Percentiles rank a stretch among this genome's conserved stretches.
These are phyloP conservation scores for Theobroma cacao DNA, from an alignment of 345 rosid species.

Conservation along the genomic window DNA sequence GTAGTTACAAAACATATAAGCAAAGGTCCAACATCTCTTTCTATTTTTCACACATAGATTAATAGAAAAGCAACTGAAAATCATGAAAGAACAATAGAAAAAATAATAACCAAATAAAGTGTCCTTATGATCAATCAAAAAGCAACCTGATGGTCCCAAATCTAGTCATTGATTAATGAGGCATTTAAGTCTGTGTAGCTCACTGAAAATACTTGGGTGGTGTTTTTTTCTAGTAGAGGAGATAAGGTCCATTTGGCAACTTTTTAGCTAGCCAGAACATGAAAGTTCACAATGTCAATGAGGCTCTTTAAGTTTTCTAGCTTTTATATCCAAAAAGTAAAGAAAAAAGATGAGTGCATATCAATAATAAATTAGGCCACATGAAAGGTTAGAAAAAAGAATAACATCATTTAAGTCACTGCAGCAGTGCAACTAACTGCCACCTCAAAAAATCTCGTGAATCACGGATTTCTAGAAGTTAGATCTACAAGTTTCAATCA, in stretches of 20 bases:
- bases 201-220: slow-evolving; percentile 1
- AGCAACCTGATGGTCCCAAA: neutral
- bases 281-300: slow-evolving; percentile 8
- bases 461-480: slow-evolving; percentile 35
- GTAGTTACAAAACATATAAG: neutral
- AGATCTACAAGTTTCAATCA: slow-evolving; percentile 25
- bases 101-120: neutral
- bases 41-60: neutral
- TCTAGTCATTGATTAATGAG: neutral
- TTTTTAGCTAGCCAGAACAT: slow-evolving; percentile 16
- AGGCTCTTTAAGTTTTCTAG: slow-evolving; percentile 17
- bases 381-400: slow-evolving; percentile 31
- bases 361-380: slow-evolving; percentile 29
- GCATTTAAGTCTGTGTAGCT: neutral
- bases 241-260: slow-evolving; percentile 26
- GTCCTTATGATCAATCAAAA: neutral
- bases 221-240: slow-evolving; percentile 12
- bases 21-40: neutral
- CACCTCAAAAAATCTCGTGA: slow-evolving; percentile 46
- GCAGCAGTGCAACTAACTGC: slow-evolving; percentile 39
- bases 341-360: slow-evolving; percentile 15
- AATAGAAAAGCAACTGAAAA: slow-evolving; percentile 14
- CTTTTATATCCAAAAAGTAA: slow-evolving; percentile 21
- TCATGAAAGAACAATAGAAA: slow-evolving; percentile 3
- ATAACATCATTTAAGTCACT: slow-evolving; percentile 21